Evolutionary conservation across 768 basidiomycete genomes (phyloP), one percentile per base, ranked within the genome.

Genomic region (Lactarius indigo): DNA sequence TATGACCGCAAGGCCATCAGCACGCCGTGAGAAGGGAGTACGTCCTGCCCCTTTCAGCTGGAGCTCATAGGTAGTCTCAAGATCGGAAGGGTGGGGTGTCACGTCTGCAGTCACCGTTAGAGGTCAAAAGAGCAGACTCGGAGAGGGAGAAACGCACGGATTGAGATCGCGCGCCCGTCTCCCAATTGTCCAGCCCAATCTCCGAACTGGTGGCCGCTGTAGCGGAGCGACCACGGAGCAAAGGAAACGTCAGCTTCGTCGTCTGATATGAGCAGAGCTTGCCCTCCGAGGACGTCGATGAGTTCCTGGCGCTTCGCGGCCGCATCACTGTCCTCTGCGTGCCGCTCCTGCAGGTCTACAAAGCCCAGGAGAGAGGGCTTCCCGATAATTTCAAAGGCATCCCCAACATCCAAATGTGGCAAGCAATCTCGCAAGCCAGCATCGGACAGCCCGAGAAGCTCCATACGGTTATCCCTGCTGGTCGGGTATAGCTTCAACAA

Each of bases 1-100:
- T n/a, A 95, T 77, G 3, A 98, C 96, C 0, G 97, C 97, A 20
- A 99, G 82, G 0, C 97, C 97, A 75, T 98, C 97, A 3, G 97
- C 96, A 60, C 82, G 84, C 30, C 97, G 84, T 0, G 93, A 92
- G 78, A 96, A 98, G 0, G 97, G 96, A 1, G 96, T 98, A 13
- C 97, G 83, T 0, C 97, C 97, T 0, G 89, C 86, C 1, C 97
- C 97, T 75, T 98, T 99, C 70, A 99, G 84, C 76, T 98, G 97
- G 10, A 99, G 81, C 73, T 99, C 97, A 72, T 88, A 90, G 0
- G 79, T 78, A 5, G 81, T 72, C 20, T 84, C 78, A 2, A 84
- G 81, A 55, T 86, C 79, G 8, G 78, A 74, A 0, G 88, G 87
- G 66, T 91, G 87, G 0, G 90, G 86, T 0, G 92, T 93, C n/a